phyloP scores from a whole-genome alignment of 164 flowering plant genomes.

The Stephania cephalantha region DNA sequence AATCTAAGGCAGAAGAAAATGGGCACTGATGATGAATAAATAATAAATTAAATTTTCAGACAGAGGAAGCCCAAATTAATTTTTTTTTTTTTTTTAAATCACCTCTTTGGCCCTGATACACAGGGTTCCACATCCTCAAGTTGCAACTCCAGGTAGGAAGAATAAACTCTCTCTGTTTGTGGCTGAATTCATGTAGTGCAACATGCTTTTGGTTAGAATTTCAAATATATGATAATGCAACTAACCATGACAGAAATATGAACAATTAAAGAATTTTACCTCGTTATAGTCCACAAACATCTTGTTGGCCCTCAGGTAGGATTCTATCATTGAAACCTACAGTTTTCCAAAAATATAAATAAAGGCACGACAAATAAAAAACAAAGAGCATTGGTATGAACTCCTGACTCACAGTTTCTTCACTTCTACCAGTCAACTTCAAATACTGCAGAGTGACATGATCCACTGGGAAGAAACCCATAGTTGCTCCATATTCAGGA shows the following conservation, averaged over 20 bases:
- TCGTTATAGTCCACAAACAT: constrained; percentile 86
- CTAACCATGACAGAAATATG: not conserved
- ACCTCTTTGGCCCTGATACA: constrained; percentile 94
- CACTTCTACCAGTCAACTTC: constrained; percentile 88
- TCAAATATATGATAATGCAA: not conserved
- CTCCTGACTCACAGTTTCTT: constrained; percentile 63
- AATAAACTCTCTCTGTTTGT: constrained; percentile 68
- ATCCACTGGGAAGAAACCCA: constrained; percentile 99
- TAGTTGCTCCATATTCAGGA: constrained; percentile 98
- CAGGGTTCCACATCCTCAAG: constrained; percentile 87
- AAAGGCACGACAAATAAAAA: not conserved
- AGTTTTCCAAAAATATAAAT: not conserved
- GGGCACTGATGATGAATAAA: not conserved
- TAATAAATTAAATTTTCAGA: not conserved
- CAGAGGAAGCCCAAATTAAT: not conserved
- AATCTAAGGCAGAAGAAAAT: not conserved
- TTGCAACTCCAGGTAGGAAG: constrained; percentile 64
- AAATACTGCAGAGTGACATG: constrained; percentile 85
- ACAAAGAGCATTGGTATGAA: not conserved
- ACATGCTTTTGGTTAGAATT: constrained; percentile 12
- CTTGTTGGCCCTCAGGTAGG: constrained; percentile 77
- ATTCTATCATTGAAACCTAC: constrained; percentile 80
- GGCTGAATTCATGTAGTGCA: constrained; percentile 46
- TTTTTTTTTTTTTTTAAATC: not conserved
- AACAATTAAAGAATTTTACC: constrained; percentile 26